Base-by-base conservation (phyloP, 441 rosid genomes). In the Populus trichocarpa region DNA sequence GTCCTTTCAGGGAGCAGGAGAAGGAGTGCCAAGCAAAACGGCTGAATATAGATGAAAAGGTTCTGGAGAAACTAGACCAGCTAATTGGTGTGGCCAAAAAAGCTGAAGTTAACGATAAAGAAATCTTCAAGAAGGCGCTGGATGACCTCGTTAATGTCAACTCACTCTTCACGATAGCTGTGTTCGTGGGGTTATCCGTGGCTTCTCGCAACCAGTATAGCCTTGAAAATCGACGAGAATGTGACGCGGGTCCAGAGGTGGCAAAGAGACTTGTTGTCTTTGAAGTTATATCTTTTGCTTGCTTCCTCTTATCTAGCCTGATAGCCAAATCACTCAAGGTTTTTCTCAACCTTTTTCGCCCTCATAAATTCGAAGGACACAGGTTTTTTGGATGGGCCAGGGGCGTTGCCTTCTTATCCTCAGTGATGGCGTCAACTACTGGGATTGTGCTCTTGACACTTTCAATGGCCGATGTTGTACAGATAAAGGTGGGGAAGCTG, bases 391-490 rank as follows among this genome's bases (percentile, higher is more conserved):
- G 22, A 25, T 16, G 7, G 23, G 16, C 5, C 8, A 18, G 35
- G 64, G 72, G 38, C 18, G 4, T 28, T 6, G 30, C 33, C 38
- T 46, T 75, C 28, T 38, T 9, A 10, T 46, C 53, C 4, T 75
- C 66, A 22, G 75, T 53, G 26, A 65, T 35, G 3, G 64, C n/a
- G 23, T 81, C 78, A 1, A 67, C 53, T 71, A 6, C 8, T 73
- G 25, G 72, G 40, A 8, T 80, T 78, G 12, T 53, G 66, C 33
- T 75, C 28, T 28, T 84, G 78, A 75, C 79, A 14, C 32, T 79
- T 5, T 80, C 89, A 11, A 84, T 86, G 84, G 69, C 74, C 6
- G 11, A 81, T 6, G 69, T 81, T 7, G 76, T 84, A 26, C 77
- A 81, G 63, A 77, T 84, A 11, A 79, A 61, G 70, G 69, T 79